Conservation (phyloP, 768 basidiomycete species). For the Psilocybe tampanensis region DNA sequence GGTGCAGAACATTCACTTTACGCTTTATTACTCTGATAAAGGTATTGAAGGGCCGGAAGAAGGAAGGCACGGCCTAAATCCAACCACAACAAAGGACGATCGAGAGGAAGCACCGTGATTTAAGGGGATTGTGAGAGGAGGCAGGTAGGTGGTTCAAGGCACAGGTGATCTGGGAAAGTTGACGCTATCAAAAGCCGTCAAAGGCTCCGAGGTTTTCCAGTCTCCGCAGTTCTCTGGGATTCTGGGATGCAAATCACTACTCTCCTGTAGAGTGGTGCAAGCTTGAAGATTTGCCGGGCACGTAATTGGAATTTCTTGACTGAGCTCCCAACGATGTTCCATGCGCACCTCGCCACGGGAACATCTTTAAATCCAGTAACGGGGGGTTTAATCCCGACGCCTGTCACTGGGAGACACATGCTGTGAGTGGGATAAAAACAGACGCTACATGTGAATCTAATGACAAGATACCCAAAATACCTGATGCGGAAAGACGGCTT, state of each 20-base stretch:
- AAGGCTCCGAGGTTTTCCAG: conserved; percentile 9
- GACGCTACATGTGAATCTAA: conserved; percentile 29
- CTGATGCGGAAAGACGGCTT: conserved; percentile 39
- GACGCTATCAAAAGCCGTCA: conserved; percentile 7
- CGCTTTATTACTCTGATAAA: conserved; percentile 1
- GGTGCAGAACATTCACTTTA: not conserved
- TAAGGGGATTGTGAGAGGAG: conserved; percentile 19
- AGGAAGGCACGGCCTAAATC: conserved; percentile 18
- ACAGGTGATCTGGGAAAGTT: conserved; percentile 22
- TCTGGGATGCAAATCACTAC: conserved; percentile 7
- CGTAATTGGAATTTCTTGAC: conserved; percentile 3
- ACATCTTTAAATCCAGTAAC: conserved; percentile 19
- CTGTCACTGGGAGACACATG: conserved; percentile 25
- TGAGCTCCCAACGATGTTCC: conserved; percentile 9
- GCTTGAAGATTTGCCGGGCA: conserved; percentile 2
- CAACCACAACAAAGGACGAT: conserved; percentile 15
- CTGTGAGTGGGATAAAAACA: conserved; percentile 21
- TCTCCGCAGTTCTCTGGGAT: conserved; percentile 10
- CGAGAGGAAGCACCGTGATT: conserved; percentile 20
- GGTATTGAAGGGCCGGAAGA: conserved; percentile 10
- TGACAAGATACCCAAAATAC: conserved; percentile 30
- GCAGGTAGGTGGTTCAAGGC: conserved; percentile 21
- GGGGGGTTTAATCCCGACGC: conserved; percentile 22
- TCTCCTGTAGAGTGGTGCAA: not conserved
- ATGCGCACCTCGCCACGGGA: conserved; percentile 19